Evolutionary conservation across 371 early-diverging fungal genomes (phyloP).

Genomic region (Rhizopus delemar): DNA sequence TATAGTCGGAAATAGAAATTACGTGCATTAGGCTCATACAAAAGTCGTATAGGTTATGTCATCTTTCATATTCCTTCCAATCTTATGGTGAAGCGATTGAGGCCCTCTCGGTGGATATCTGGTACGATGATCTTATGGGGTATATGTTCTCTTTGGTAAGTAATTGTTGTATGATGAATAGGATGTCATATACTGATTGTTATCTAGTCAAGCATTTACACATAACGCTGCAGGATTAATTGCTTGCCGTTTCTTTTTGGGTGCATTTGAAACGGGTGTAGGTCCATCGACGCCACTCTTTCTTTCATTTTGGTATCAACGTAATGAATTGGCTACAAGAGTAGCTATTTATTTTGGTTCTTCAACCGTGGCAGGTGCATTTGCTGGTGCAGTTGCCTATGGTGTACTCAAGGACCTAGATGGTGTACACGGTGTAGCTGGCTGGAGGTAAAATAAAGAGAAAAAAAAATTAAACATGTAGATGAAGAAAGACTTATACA

Average conservation of each 20-base stretch:
- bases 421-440: slow-evolving; percentile 38
- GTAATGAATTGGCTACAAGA: slow-evolving; percentile 39
- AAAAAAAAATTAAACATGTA: neutral
- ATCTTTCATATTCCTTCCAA: slow-evolving; percentile 45
- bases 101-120: slow-evolving; percentile 43
- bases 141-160: slow-evolving; percentile 42
- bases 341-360: slow-evolving; percentile 48
- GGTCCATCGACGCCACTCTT: slow-evolving; percentile 40
- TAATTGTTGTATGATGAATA: neutral
- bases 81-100: slow-evolving; percentile 36
- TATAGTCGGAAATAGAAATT: neutral
- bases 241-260: slow-evolving; percentile 63
- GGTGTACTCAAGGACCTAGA: slow-evolving; percentile 30
- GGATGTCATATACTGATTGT: neutral
- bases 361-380: slow-evolving; percentile 50
- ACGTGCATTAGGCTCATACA: slow-evolving; percentile 12
- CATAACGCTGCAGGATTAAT: slow-evolving; percentile 52
- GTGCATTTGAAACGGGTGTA: slow-evolving; percentile 49
- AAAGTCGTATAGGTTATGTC: slow-evolving; percentile 5
- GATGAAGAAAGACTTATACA: neutral
- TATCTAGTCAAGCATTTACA: slow-evolving; percentile 51
- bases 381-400: slow-evolving; percentile 52
- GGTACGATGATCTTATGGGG: slow-evolving; percentile 47
- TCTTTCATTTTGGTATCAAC: slow-evolving; percentile 48
- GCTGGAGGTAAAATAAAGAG: slow-evolving; percentile 31